Conservation (phyloP, 352 stramenopile species). For the Globisporangium paroecandrum region DNA sequence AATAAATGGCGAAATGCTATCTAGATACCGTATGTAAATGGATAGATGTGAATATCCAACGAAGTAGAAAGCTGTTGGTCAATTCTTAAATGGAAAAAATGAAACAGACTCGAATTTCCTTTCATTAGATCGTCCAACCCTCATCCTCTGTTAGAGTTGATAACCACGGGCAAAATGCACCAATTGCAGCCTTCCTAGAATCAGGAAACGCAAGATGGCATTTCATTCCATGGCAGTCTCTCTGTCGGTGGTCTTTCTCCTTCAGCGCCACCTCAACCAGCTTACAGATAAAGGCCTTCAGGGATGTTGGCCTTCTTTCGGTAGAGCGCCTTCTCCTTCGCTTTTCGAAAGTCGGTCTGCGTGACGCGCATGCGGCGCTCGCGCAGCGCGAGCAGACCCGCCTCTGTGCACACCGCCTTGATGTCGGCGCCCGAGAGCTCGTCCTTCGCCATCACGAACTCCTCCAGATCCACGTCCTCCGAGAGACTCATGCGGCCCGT, state of each 20-base stretch:
- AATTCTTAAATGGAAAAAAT: slow-evolving; percentile 4
- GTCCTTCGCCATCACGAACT: slow-evolving; percentile 99
- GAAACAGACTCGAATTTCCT: slow-evolving; percentile 6
- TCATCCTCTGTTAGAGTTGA: neutral
- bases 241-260: neutral
- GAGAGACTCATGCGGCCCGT: slow-evolving; percentile 97
- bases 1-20: slow-evolving; percentile 1
- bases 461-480: slow-evolving; percentile 99
- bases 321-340: slow-evolving; percentile 99
- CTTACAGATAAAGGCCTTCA: slow-evolving; percentile 98
- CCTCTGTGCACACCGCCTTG: slow-evolving; percentile 99
- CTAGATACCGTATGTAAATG: slow-evolving; percentile 3
- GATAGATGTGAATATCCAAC: slow-evolving; percentile 5
- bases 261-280: neutral
- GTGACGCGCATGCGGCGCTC: slow-evolving; percentile 99
- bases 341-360: slow-evolving; percentile 99
- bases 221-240: neutral
- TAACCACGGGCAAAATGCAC: neutral
- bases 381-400: slow-evolving; percentile 97
- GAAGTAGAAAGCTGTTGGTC: neutral
- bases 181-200: neutral
- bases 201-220: neutral
- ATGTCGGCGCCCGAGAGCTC: slow-evolving; percentile 99
- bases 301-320: slow-evolving; percentile 99
- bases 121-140: neutral